Evolutionary conservation across 2,329 filamentous ascomycete species (phyloP).

Genomic region (Hymenoscyphus repandus): DNA sequence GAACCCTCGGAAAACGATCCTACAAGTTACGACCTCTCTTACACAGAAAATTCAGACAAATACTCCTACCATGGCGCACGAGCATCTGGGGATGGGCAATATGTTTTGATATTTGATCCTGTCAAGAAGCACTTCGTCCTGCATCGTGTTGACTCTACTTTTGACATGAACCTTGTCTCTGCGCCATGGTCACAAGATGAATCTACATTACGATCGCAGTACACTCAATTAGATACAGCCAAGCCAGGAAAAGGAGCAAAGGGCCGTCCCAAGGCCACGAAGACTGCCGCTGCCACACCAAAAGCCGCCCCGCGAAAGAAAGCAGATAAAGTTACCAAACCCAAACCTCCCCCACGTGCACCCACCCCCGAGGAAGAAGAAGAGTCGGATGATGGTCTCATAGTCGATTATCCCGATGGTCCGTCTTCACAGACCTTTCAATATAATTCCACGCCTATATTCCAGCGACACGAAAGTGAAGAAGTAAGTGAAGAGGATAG

Average conservation of each 20-base stretch:
- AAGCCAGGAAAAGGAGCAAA: conserved; percentile 16
- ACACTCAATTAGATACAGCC: conserved; percentile 52
- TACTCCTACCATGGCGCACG: conserved; percentile 58
- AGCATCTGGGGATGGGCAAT: conserved; percentile 50
- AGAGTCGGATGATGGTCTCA: conserved; percentile 52
- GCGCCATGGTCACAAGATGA: conserved; percentile 61
- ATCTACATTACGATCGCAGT: conserved; percentile 58
- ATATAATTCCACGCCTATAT: conserved; percentile 24
- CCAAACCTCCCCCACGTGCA: conserved; percentile 25
- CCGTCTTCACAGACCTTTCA: conserved; percentile 31
- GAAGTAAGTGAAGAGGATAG: conserved; percentile 43
- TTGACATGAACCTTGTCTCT: conserved; percentile 79
- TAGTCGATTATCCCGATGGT: conserved; percentile 55
- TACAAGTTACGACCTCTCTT: conserved; percentile 45
- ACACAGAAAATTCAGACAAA: conserved; percentile 47
- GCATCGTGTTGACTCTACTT: conserved; percentile 73
- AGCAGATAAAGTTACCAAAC: conserved; percentile 31
- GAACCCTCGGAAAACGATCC: conserved; percentile 37
- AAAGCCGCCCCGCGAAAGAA: conserved; percentile 29
- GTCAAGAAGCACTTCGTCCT: conserved; percentile 71
- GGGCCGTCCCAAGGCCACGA: conserved; percentile 25
- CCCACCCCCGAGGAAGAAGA: conserved; percentile 35
- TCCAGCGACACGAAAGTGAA: conserved; percentile 25
- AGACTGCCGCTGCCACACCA: conserved; percentile 22
- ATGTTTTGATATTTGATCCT: conserved; percentile 71